Evolutionary conservation across 352 stramenopile species (phyloP).

Genomic region (Phytophthora multivora): DNA sequence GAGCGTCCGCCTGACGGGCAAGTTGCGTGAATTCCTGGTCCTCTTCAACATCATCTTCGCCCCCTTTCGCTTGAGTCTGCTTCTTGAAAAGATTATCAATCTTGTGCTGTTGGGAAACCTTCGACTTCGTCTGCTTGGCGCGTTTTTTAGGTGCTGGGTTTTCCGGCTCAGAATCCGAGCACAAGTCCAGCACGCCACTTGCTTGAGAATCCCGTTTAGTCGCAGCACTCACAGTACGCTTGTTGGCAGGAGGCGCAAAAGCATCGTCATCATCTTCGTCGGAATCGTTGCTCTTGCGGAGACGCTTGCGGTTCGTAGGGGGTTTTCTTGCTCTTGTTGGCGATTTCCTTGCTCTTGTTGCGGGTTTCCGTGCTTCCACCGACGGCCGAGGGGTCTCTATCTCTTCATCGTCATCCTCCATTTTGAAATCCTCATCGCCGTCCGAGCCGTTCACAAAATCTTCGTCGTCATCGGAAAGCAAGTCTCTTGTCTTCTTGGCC

Average conservation of each 20-base stretch:
- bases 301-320: constrained; percentile 38
- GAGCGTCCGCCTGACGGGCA: constrained; percentile 14
- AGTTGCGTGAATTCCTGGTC: constrained; percentile 72
- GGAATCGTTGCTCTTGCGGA: constrained; percentile 42
- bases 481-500: constrained; percentile 16
- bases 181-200: constrained; percentile 52
- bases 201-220: constrained; percentile 28
- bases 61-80: constrained; percentile 29
- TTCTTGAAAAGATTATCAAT: constrained; percentile 65
- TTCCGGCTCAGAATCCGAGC: constrained; percentile 49
- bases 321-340: constrained; percentile 22
- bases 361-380: constrained; percentile 15
- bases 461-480: constrained; percentile 55
- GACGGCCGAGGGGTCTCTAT: constrained; percentile 29
- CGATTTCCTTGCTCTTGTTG: constrained; percentile 2
- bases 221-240: constrained; percentile 17
- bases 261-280: constrained; percentile 41
- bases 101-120: constrained; percentile 52
- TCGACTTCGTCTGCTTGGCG: constrained; percentile 27
- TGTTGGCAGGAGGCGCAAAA: constrained; percentile 13
- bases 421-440: constrained; percentile 66
- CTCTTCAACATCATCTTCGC: constrained; percentile 70
- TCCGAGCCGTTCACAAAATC: constrained; percentile 36
- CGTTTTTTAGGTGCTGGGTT: constrained; percentile 22
- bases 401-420: constrained; percentile 53